Conservation (phyloP, 2,329 filamentous ascomycete species). For the Macrophomina pseudophaseolina region DNA sequence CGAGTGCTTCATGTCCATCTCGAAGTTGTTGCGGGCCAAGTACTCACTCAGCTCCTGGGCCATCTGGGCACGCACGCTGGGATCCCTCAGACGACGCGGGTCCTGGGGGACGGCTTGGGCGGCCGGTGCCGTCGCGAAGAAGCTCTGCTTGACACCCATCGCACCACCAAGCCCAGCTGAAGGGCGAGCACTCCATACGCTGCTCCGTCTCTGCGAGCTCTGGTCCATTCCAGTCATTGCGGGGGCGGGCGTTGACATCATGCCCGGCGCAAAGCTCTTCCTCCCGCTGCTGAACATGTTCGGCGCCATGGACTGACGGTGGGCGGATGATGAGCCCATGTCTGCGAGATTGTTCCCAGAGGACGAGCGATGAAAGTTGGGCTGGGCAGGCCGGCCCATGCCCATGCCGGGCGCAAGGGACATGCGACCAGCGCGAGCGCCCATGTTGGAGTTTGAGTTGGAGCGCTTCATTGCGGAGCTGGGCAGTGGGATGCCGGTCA, state of each 20-base stretch:
- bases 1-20: constrained; percentile 95
- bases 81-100: constrained; percentile 82
- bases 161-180: constrained; percentile 69
- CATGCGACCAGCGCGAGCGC: constrained; percentile 77
- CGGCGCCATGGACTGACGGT: constrained; percentile 76
- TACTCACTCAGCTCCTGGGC: constrained; percentile 91
- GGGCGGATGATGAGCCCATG: constrained; percentile 79
- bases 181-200: constrained; percentile 60
- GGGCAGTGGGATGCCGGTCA: constrained; percentile 83
- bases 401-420: constrained; percentile 71
- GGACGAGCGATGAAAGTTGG: constrained; percentile 82
- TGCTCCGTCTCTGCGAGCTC: constrained; percentile 72
- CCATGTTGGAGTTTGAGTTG: constrained; percentile 72
- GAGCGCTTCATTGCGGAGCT: constrained; percentile 93
- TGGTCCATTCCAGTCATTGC: constrained; percentile 56
- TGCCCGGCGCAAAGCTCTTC: constrained; percentile 72
- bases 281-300: constrained; percentile 64
- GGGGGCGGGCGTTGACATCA: constrained; percentile 51
- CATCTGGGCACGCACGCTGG: constrained; percentile 79
- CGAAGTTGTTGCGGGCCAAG: constrained; percentile 90
- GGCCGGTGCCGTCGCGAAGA: constrained; percentile 87
- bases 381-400: constrained; percentile 73
- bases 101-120: constrained; percentile 84
- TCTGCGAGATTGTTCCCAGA: constrained; percentile 82
- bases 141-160: constrained; percentile 79